Evolutionary conservation across 2,329 filamentous ascomycete species (phyloP), one percentile per base, ranked within the genome.

Genomic region (Exserohilum turcica): DNA sequence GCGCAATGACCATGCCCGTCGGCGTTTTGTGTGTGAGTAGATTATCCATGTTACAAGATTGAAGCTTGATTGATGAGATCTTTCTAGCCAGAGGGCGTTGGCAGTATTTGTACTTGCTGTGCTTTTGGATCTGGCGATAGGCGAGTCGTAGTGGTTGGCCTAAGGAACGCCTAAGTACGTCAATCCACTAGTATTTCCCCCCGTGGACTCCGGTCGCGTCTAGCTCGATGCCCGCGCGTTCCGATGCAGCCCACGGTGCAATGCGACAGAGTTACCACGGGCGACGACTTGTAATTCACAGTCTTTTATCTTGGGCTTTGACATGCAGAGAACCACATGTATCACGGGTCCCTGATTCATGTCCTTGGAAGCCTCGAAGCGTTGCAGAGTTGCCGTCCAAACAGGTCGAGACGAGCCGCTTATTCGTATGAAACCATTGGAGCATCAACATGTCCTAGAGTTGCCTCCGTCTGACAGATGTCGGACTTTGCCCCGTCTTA

Each of bases 1-100:
- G 81, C 19, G 79, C 76, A 46, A 78, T 62, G 53, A 80, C 77
- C 43, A 84, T 72, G 27, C 66, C 61, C 15, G 59, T 52, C 1
- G 65, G 65, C 5, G 67, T 63, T 38, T 59, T 56, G 43, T 73
- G 64, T 43, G 53, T 64, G 37, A 65, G 55, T 1, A 66, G 40
- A 18, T 55, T 59, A 13, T 65, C 59, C 67, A 70, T 71, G 10
- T 45, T 18, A 16, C 13, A 6, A 13, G n/a, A 37, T 48, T n/a
- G 15, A 28, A 27, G 10, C 21, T 28, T 29, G 31, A 9, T 19
- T 27, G 24, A 13, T 29, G 31, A 13, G 12, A 2, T 16, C 19
- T 15, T 16, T n/a, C 19, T 6, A 10, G 9, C 28, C 24, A 21
- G 16, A 28, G 10, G 15, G 29, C 29, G 18, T 9, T n/a, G n/a